phyloP scores from a whole-genome alignment of 129 eudicot species.

The Lactuca saligna region DNA sequence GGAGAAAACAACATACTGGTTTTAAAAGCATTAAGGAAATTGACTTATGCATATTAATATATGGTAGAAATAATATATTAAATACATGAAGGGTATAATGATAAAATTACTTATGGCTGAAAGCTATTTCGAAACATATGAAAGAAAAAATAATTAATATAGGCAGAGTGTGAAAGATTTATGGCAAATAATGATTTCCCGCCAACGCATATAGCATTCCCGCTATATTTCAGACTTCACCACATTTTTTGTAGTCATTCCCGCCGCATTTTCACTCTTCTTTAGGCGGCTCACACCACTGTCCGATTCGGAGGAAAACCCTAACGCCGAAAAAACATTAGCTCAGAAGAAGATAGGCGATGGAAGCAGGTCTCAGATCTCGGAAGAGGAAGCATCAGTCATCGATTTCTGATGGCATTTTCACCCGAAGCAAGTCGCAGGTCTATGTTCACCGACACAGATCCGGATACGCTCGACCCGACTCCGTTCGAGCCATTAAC shows the following conservation, averaged over 20 bases:
- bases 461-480: slow-evolving; percentile 47
- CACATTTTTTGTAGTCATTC: slow-evolving; percentile 1
- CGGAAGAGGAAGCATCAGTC: slow-evolving; percentile 34
- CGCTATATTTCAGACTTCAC: neutral
- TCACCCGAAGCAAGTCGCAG: slow-evolving; percentile 55
- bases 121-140: no score
- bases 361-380: slow-evolving; percentile 30
- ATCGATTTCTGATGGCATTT: slow-evolving; percentile 32
- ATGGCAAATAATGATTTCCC: slow-evolving; percentile 1
- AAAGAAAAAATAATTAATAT: neutral
- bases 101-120: no score
- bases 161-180: neutral
- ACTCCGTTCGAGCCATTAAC: slow-evolving; percentile 21
- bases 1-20: no score
- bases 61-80: no score
- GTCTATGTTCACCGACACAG: slow-evolving; percentile 43
- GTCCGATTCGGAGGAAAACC: slow-evolving; percentile 2
- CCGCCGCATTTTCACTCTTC: slow-evolving; percentile 12
- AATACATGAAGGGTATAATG: no score
- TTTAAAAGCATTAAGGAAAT: no score
- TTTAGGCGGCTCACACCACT: neutral
- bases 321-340: neutral
- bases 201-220: slow-evolving; percentile 4
- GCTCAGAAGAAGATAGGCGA: slow-evolving; percentile 3
- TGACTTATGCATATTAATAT: no score